A percentile compares a stretch with the other conserved stretches of the same genome.
phyloP scores from a whole-genome alignment of 2,329 filamentous ascomycete genomes.

The Onygena corvina region DNA sequence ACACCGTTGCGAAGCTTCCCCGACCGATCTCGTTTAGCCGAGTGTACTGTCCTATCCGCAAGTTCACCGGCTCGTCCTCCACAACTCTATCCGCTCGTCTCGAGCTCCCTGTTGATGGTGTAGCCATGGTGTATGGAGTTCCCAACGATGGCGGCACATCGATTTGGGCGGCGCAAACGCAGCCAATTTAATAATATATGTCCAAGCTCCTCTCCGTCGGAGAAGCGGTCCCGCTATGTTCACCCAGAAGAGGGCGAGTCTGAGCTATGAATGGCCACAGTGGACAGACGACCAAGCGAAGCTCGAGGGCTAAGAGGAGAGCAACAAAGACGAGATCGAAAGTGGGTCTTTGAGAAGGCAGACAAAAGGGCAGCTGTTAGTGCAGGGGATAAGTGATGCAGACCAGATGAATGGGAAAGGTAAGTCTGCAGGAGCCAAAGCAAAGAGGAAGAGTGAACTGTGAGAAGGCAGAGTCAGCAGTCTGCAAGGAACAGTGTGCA shows the following conservation, averaged over 20 bases:
- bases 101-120: conserved; percentile 28
- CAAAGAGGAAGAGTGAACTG: no score
- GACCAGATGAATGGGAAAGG: no score
- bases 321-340: no score
- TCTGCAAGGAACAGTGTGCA: conserved; percentile 1
- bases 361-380: neutral
- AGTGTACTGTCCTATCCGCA: conserved; percentile 60
- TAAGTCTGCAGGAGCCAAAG: no score
- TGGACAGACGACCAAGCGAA: no score
- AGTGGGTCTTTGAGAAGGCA: neutral
- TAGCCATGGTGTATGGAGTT: conserved; percentile 19
- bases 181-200: neutral
- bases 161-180: neutral
- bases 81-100: conserved; percentile 23
- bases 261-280: neutral
- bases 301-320: no score
- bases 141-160: conserved; percentile 1
- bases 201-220: neutral
- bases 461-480: no score
- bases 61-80: conserved; percentile 19
- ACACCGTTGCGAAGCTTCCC: conserved; percentile 95
- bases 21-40: conserved; percentile 86
- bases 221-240: neutral
- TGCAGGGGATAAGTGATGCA: neutral
- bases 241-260: neutral